Evolutionary conservation across 1,284 basidiomycete genomes (phyloP).

Genomic region (Irpex rosettiformis): DNA sequence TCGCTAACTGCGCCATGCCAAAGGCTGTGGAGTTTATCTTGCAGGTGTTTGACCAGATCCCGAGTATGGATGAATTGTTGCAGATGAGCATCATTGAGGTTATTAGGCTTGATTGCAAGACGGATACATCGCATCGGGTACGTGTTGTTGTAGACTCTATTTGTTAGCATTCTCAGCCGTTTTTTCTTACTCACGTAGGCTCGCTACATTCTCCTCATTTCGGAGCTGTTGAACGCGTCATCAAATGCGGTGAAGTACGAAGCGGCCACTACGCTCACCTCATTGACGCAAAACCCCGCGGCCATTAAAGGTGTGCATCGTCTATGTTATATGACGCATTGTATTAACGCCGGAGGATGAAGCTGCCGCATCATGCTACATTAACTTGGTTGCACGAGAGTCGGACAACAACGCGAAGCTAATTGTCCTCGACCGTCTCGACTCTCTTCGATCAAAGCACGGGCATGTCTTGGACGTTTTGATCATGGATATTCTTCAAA

Average conservation of each 20-base stretch:
- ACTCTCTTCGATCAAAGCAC: slow-evolving; percentile 81
- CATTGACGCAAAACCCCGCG: slow-evolving; percentile 93
- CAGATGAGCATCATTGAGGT: slow-evolving; percentile 98
- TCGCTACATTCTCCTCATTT: slow-evolving; percentile 92
- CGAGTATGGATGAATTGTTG: slow-evolving; percentile 87
- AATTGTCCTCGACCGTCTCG: slow-evolving; percentile 94
- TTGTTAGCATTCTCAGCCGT: background rate
- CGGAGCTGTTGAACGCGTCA: slow-evolving; percentile 88
- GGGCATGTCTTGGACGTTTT: slow-evolving; percentile 90
- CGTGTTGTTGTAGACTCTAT: slow-evolving; percentile 32
- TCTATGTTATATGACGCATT: background rate
- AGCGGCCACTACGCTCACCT: slow-evolving; percentile 93
- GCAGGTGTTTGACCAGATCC: slow-evolving; percentile 82
- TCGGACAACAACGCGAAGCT: slow-evolving; percentile 99
- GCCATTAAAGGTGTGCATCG: slow-evolving; percentile 80
- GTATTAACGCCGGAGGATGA: background rate
- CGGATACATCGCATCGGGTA: slow-evolving; percentile 77
- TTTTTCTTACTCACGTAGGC: slow-evolving; percentile 42
- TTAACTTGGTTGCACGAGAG: slow-evolving; percentile 91
- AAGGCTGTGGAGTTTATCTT: slow-evolving; percentile 93
- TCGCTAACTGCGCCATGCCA: slow-evolving; percentile 85
- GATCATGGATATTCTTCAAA: slow-evolving; percentile 95
- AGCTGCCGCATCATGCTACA: slow-evolving; percentile 90
- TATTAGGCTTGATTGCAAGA: slow-evolving; percentile 88
- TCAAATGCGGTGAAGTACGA: slow-evolving; percentile 98